Evolutionary conservation across 2,329 filamentous ascomycete genomes (phyloP), one percentile per base, ranked within the genome.

Genomic region (Talaromyces sp.): DNA sequence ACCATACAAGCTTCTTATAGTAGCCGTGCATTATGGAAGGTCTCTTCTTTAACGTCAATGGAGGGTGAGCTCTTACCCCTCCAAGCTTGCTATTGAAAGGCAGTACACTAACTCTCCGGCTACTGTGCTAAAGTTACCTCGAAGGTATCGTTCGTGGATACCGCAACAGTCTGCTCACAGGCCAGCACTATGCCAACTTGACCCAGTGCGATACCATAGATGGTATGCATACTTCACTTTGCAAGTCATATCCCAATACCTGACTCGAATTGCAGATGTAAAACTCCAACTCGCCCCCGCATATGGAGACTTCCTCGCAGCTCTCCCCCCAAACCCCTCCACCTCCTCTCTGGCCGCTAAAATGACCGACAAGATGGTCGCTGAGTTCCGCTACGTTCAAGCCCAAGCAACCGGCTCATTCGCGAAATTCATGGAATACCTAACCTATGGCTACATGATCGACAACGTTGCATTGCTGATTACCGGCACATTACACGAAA

Each of bases 381-480:
- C 93, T 70, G 95, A 99, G 79, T 99, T 99, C 79, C 90, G 93
- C 75, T 99, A 99, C 78, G 85, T 99, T 54, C 92, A 96, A 71
- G 93, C 93, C 68, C 97, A 99, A 76, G 91, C 94, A 33, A 92
- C 92, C 2, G 95, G 95, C 16, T 92, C 93, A 0, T 87, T 97
- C 43, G 90, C 93, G 68, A 93, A 92, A 76, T 99, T 99, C 79
- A 93, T 99, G 87, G 93, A 98, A 79, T 99, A 97, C 79, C 84
- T 99, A 67, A 99, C 95, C 1, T 99, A 99, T 78, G 94, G 93
- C 68, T 99, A 99, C 84, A 99, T 99, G 95, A 99, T 99, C 79
- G 95, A 99, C 82, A 99, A 99, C 74, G 93, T 99, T 62, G 95
- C 96, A 45, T 89, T 99, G 47, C 88, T 99, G 74, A 99, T 99